Evolutionary conservation across 768 basidiomycete species (phyloP).

Genomic region (Phanerochaete sordida): DNA sequence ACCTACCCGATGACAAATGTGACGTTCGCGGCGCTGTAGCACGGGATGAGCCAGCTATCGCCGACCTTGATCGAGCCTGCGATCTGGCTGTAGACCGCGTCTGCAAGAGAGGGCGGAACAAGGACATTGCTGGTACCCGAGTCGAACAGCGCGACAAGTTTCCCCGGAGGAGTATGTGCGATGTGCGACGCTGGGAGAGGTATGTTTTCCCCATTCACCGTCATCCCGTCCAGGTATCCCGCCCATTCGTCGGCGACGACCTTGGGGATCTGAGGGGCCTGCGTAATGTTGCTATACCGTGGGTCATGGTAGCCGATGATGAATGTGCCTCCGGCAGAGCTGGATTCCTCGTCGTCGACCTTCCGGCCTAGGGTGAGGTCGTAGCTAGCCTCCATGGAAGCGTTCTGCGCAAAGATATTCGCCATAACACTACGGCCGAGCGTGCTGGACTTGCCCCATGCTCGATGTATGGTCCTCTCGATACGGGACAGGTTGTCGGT

Average conservation of each 20-base stretch:
- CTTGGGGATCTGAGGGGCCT: constrained; percentile 33
- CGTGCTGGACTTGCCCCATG: constrained; percentile 12
- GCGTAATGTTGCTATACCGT: constrained; percentile 13
- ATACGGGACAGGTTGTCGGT: constrained; percentile 51
- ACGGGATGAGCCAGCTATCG: constrained; percentile 24
- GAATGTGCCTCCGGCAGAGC: constrained; percentile 18
- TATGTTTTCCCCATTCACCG: constrained; percentile 44
- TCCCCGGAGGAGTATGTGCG: constrained; percentile 2
- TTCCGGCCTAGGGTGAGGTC: constrained; percentile 21
- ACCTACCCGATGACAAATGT: constrained; percentile 26
- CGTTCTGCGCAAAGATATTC: constrained; percentile 20
- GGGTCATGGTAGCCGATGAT: constrained; percentile 20
- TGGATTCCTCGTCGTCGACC: constrained; percentile 5
- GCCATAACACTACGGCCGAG: constrained; percentile 17
- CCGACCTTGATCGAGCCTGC: constrained; percentile 18
- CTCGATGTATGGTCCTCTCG: not conserved
- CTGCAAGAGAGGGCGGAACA: constrained; percentile 18
- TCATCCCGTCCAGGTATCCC: constrained; percentile 27
- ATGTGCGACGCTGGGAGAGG: constrained; percentile 27
- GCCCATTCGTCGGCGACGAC: constrained; percentile 32
- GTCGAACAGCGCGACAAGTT: constrained; percentile 22
- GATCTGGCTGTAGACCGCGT: constrained; percentile 11
- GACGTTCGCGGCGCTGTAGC: constrained; percentile 23
- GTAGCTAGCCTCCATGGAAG: constrained; percentile 16
- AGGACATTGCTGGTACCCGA: constrained; percentile 25